phyloP scores from a whole-genome alignment of 2,329 filamentous ascomycete species.

The Sphaerulina populicola region DNA sequence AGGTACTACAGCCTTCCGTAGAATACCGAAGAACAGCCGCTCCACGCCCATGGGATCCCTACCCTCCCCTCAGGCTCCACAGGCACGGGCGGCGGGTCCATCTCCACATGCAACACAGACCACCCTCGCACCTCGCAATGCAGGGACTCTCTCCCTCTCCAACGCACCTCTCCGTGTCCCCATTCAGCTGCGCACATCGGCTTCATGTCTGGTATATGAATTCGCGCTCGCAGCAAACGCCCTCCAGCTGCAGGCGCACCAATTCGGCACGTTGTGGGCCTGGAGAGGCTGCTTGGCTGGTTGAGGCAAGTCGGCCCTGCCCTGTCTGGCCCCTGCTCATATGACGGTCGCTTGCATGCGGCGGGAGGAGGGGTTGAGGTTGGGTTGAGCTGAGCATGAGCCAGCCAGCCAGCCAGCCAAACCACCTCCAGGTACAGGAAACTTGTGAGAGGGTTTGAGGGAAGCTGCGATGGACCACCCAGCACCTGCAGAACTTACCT shows the following conservation, averaged over 20 bases:
- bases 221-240: constrained; percentile 3
- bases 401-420: too few species aligned
- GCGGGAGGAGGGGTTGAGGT: background rate
- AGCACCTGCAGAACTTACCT: too few species aligned
- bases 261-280: background rate
- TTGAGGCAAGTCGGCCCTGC: constrained; percentile 5
- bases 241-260: background rate
- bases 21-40: too few species aligned
- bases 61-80: too few species aligned
- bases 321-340: background rate
- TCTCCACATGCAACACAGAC: background rate
- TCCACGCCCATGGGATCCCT: too few species aligned
- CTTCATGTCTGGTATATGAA: too few species aligned
- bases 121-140: background rate
- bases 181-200: constrained; percentile 5
- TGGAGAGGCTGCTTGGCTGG: background rate
- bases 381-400: too few species aligned
- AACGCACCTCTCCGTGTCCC: background rate
- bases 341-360: constrained; percentile 1
- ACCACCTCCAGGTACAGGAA: too few species aligned
- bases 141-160: background rate
- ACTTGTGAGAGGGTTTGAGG: too few species aligned
- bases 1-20: too few species aligned
- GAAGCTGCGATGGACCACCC: too few species aligned
- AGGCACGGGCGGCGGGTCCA: too few species aligned